Evolutionary conservation across 2,329 filamentous ascomycete genomes (phyloP).

Genomic region (Chrysoporthe deuterocubensis): DNA sequence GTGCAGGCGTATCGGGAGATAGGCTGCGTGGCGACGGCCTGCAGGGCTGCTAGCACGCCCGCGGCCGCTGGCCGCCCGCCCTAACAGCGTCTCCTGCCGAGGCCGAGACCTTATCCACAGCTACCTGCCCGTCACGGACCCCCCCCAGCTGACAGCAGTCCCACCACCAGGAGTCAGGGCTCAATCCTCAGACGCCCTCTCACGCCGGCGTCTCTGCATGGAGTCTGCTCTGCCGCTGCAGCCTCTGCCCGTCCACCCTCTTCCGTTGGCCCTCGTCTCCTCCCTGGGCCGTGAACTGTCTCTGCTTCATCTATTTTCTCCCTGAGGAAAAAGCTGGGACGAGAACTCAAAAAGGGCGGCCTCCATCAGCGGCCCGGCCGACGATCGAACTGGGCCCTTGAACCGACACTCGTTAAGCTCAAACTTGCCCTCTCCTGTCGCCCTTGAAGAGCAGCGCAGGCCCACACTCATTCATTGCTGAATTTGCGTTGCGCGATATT

Average conservation of each 20-base stretch:
- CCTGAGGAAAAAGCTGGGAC: conserved; percentile 16
- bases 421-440: conserved; percentile 9
- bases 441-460: not conserved
- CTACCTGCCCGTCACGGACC: not conserved
- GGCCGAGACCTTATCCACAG: not conserved
- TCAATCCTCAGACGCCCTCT: conserved; percentile 13
- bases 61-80: not conserved
- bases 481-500: not conserved
- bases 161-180: not conserved
- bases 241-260: not conserved
- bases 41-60: not conserved
- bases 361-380: conserved; percentile 14
- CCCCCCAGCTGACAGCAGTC: not conserved
- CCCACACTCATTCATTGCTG: not conserved
- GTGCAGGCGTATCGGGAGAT: not conserved
- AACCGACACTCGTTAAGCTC: conserved; percentile 17
- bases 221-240: not conserved
- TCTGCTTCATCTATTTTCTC: not conserved
- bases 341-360: conserved; percentile 15
- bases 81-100: not conserved
- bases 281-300: not conserved
- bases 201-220: conserved; percentile 15
- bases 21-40: not conserved
- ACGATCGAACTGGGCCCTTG: not conserved
- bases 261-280: conserved; percentile 3